Base-by-base conservation (phyloP, 2,329 filamentous ascomycete species). In the Emergomyces africanus region DNA sequence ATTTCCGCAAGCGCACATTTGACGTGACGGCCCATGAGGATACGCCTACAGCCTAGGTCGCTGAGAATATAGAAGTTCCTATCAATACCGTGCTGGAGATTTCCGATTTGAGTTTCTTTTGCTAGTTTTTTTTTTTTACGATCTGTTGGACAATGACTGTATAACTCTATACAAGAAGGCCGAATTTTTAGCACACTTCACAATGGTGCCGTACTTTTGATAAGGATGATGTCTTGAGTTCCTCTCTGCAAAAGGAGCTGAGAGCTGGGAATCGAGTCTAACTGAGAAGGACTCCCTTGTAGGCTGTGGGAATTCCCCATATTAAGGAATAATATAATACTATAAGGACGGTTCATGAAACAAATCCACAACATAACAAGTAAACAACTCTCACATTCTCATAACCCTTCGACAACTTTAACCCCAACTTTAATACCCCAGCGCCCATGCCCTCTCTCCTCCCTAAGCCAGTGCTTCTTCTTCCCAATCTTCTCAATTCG, bases 401-500 rank as follows among this genome's bases (percentile, higher is more conserved):
- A 57, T 5, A 57, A 49, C 35, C 37, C 48, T 39, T 61, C 57
- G 15, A 58, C 42, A 50, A 66, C 44, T 23, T 66, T 60, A 30
- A 77, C 72, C 28, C 69, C 67, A 20, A 77, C 68, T 61, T 70
- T 72, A 59, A 77, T 69, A 4, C 76, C 74, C 60, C 72, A 71
- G 18, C 71, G n/a, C 33, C 12, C 28, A 3, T 20, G 74, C 15
- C 75, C 71, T 60, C 66, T 71, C 5, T 71, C 72, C 46, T 70
- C 64, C 59, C 55, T 62, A 35, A 75, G 69, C 77, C 81, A 84
- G 60, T 81, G 76, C 73, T 84, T 84, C 69, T 76, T 79, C 74
- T 84, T 85, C 0, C 82, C 82, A 6, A 79, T 72, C 69, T 83
- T 84, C 62, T 80, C 75, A 39, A 66, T 74, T 67, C 46, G 71